Evolutionary conservation across 768 basidiomycete species (phyloP), one percentile per base, ranked within the genome.

Genomic region (Sarcodon sp.): DNA sequence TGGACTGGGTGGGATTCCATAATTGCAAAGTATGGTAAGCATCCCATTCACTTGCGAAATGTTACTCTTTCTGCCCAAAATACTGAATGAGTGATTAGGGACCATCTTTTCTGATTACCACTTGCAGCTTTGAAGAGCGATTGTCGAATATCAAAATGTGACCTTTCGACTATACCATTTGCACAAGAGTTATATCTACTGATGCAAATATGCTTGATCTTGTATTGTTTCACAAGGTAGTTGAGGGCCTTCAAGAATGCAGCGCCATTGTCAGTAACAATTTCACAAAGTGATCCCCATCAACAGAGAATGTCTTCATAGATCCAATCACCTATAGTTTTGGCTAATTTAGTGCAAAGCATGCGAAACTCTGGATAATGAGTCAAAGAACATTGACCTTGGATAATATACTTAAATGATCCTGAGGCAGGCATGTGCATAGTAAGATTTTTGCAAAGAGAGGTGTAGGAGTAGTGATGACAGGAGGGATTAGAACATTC

Each of bases 201-300:
- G 3, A 73, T 70, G 0, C 56, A 50, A 12, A 72, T 70, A 37
- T 69, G 65, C 0, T 50, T 37, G 18, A 73, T 66, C 3, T 49
- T 41, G 46, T 64, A 66, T 15, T 53, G 54, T 6, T 57, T 15
- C 1, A 48, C 16, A 0, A 68, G 53, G 44, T 54, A 53, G 0
- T 54, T 32, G 0, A 63, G 48, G 27, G 57, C 53, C 0, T 54
- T 50, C 0, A 66, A 35, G 27, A 66, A 60, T 0, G 59, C 57
- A 1, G 61, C 50, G 0, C 65, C 57, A 50, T 74, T 75, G 48
- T 74, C 70, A 0, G 65, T 69, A 0, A 72, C 61, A 9, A 73
- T 66, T 21, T 64, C 55, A 0, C 9, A 13, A 0, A 69, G 27
- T 16, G 60, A 56, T 2, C 69, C 70, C 69, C 70, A 72, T 9